Evolutionary conservation across 1,284 basidiomycete genomes (phyloP), one percentile per base, ranked within the genome.

Genomic region (Schizophyllum commune): DNA sequence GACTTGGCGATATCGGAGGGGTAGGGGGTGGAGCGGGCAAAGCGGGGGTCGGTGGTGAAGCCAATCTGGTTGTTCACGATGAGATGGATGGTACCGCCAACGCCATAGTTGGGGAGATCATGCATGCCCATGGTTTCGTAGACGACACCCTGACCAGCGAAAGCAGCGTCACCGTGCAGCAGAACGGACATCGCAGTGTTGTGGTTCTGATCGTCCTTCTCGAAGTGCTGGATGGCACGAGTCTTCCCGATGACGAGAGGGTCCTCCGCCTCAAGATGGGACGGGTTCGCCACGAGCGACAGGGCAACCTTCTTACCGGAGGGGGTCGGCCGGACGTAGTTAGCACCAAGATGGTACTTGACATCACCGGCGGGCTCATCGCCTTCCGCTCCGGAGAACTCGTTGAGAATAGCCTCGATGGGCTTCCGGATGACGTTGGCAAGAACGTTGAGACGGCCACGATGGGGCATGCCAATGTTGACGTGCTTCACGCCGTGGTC

Each of bases 21-120:
- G 79, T 99, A 99, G 52, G 97, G 93, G 1, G 97, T 99, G 15
- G 96, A 99, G 64, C 96, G 96, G 59, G 96, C 80, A 79, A 98
- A 98, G 65, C 96, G 89, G 57, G 97, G 97, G 74, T 98, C 96
- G 61, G 97, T 99, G 63, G 97, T 99, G 82, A 99, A 99, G 67
- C 97, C 97, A 65, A 99, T 98, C 76, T 99, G 97, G 80, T 99
- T 99, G 83, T 99, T 99, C 70, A 99, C 95, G 70, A 99, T 96
- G 66, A 99, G 81, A 75, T 99, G 97, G 69, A 99, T 93, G 56
- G 97, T 99, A 65, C 97, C 97, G 64, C 97, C 97, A 19, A 96
- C 98, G 58, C 96, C 95, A 75, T 98, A 99, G 77, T 85, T 88
- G 56, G 94, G 94, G 56, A 99, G 83, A 73, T 92, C 94, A 79